These are phyloP conservation scores for Mollisiaceae sp. DNA, from an alignment of 2,329 filamentous ascomycete species.

Conservation along the genomic window DNA sequence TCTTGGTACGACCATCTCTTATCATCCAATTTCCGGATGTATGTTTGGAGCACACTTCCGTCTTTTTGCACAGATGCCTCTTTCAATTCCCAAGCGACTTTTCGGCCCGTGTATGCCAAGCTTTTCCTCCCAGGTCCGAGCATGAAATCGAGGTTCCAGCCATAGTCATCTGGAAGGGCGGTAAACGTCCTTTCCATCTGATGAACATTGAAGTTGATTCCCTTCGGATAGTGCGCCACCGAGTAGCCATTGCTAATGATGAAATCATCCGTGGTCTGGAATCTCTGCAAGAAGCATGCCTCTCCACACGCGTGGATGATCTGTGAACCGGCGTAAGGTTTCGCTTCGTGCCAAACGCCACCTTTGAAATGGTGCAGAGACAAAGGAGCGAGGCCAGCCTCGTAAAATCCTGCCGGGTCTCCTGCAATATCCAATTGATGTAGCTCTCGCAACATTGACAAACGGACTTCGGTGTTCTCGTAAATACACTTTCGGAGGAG, in stretches of 20 bases:
- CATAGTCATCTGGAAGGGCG: conserved; percentile 38
- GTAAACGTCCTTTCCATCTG: conserved; percentile 41
- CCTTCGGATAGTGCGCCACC: conserved; percentile 29
- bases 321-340: conserved; percentile 36
- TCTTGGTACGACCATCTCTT: conserved; percentile 53
- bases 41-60: conserved; percentile 58
- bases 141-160: conserved; percentile 51
- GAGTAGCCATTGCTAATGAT: conserved; percentile 41
- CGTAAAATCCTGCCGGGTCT: conserved; percentile 42
- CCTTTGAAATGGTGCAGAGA: conserved; percentile 47
- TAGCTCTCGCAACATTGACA: conserved; percentile 39
- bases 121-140: conserved; percentile 55
- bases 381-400: conserved; percentile 37
- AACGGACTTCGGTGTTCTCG: conserved; percentile 40
- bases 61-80: conserved; percentile 54
- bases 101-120: conserved; percentile 54
- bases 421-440: conserved; percentile 41
- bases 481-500: conserved; percentile 41
- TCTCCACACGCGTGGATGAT: conserved; percentile 41
- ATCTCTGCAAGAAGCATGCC: conserved; percentile 42
- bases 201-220: conserved; percentile 40
- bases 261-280: conserved; percentile 39
- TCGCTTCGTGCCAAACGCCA: conserved; percentile 56
- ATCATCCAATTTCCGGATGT: conserved; percentile 58
- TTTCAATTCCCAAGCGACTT: conserved; percentile 60